Evolutionary conservation across 2,329 filamentous ascomycete species (phyloP).

Genomic region (Neurospora sp.): DNA sequence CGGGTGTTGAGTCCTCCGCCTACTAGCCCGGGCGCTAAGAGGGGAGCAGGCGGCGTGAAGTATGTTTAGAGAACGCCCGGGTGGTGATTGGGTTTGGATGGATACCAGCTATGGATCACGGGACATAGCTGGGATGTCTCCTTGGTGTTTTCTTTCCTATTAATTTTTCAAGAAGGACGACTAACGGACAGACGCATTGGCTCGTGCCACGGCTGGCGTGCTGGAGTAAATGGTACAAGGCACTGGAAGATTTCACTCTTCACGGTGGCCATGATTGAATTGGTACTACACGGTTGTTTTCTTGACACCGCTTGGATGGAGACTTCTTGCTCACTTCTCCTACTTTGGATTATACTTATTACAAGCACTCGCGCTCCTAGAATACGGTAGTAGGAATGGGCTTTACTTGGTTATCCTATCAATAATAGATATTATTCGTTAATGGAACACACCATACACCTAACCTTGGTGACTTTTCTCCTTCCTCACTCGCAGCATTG

Average conservation of each 20-base stretch:
- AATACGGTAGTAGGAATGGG: not conserved
- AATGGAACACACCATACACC: not conserved
- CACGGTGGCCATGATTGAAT: not conserved
- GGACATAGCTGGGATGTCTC: not conserved
- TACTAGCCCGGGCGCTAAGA: not conserved
- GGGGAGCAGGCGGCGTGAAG: constrained; percentile 5
- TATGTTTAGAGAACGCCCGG: constrained; percentile 1
- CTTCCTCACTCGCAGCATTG: not conserved
- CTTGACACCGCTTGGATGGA: not conserved
- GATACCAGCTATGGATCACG: not conserved
- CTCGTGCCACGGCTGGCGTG: not conserved
- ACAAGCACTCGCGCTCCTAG: not conserved
- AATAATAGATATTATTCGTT: not conserved
- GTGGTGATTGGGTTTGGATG: constrained; percentile 2
- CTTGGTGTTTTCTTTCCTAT: not conserved
- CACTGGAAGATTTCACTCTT: not conserved
- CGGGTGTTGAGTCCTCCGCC: constrained; percentile 10
- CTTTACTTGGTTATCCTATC: not conserved
- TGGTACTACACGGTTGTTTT: not conserved
- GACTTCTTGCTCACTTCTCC: not conserved
- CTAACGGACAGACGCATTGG: not conserved
- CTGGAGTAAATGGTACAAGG: not conserved
- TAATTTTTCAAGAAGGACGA: not conserved
- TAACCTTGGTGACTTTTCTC: not conserved
- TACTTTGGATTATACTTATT: not conserved